phyloP scores from a whole-genome alignment of 306 rosid genomes.

The Abrus pulchellus region DNA sequence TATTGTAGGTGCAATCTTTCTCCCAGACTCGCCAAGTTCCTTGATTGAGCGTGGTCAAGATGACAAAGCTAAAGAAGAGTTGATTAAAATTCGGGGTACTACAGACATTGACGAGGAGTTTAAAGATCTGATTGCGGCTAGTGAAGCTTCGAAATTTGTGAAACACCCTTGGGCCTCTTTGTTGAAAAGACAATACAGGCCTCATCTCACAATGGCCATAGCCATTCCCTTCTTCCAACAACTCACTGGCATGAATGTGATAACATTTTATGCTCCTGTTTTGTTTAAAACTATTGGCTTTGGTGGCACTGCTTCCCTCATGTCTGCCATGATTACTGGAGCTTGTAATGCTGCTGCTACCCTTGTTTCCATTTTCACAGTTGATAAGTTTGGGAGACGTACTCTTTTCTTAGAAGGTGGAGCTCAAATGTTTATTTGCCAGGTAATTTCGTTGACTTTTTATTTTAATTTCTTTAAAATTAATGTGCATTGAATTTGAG shows the following conservation, averaged over 20 bases:
- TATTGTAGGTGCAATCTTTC: conserved; percentile 50
- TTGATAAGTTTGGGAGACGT: conserved; percentile 43
- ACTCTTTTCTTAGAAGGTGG: conserved; percentile 47
- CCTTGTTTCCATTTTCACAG: conserved; percentile 42
- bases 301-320: conserved; percentile 56
- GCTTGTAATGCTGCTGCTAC: conserved; percentile 48
- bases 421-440: conserved; percentile 58
- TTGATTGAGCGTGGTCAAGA: conserved; percentile 53
- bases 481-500: neutral
- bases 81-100: conserved; percentile 46
- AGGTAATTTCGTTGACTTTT: conserved; percentile 41
- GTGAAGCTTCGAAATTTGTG: conserved; percentile 47
- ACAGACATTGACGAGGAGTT: conserved; percentile 55
- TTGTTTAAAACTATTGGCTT: conserved; percentile 69
- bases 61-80: conserved; percentile 50
- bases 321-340: conserved; percentile 61
- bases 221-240: conserved; percentile 65
- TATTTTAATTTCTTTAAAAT: neutral
- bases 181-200: conserved; percentile 52
- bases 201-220: conserved; percentile 58
- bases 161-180: conserved; percentile 57
- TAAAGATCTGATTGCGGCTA: conserved; percentile 50
- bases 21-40: conserved; percentile 67
- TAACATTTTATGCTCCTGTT: conserved; percentile 64
- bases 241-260: conserved; percentile 36